Evolutionary conservation across 2,329 filamentous ascomycete species (phyloP).

Genomic region (Hymenoscyphus fraxineus): DNA sequence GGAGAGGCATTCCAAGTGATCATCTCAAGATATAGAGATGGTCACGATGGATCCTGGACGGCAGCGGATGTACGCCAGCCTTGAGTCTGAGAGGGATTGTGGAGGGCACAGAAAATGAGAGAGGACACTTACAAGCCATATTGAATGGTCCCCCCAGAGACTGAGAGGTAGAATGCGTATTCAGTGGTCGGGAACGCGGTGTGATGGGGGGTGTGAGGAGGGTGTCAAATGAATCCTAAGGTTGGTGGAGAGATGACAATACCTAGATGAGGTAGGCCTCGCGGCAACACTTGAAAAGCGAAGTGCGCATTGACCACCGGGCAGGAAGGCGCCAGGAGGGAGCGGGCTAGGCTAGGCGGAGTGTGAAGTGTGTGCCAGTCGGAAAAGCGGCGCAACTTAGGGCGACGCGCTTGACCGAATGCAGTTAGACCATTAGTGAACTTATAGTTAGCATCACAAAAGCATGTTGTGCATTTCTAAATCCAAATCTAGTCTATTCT

Average conservation of each 20-base stretch:
- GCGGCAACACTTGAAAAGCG: neutral
- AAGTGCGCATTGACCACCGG: neutral
- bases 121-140: conserved; percentile 40
- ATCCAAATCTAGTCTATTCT: no score
- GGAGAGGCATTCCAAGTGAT: conserved; percentile 15
- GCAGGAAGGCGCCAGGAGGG: neutral
- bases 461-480: no score
- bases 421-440: no score
- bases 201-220: conserved; percentile 12
- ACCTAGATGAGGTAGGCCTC: neutral
- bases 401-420: no score
- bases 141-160: conserved; percentile 29
- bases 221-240: neutral
- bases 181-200: conserved; percentile 14
- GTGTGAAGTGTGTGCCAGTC: no score
- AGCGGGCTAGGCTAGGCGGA: no score
- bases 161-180: conserved; percentile 11
- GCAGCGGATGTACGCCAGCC: conserved; percentile 28
- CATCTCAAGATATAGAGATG: conserved; percentile 19
- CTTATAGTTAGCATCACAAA: no score
- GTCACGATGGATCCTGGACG: conserved; percentile 23
- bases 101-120: conserved; percentile 11
- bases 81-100: conserved; percentile 18
- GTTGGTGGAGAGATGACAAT: conserved; percentile 5
- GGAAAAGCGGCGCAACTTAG: no score